These are phyloP conservation scores for Pleochaeta shiraiana DNA, from an alignment of 2,329 filamentous ascomycete species.

Conservation along the genomic window DNA sequence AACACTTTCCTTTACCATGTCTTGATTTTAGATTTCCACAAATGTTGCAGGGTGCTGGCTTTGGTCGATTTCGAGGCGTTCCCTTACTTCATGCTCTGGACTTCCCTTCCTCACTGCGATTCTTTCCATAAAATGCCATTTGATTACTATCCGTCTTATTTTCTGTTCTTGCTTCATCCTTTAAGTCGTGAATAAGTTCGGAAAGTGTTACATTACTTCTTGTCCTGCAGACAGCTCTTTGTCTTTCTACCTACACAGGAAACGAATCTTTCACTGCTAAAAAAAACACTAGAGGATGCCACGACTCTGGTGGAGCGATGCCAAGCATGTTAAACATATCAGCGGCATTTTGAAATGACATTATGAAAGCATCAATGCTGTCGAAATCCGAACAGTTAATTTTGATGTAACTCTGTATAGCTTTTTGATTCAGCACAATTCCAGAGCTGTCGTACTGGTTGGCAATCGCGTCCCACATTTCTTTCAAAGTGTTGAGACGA, in stretches of 20 bases:
- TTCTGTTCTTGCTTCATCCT: not conserved
- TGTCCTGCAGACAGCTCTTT: not conserved
- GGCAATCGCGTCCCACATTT: too few species aligned
- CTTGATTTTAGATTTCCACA: not conserved
- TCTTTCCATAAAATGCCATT: constrained; percentile 1
- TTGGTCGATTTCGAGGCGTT: not conserved
- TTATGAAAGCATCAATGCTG: constrained; percentile 1
- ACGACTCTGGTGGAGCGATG: not conserved
- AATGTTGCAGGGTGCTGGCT: not conserved
- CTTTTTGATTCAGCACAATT: too few species aligned
- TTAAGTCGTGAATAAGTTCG: not conserved
- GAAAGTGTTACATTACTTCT: not conserved
- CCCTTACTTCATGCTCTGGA: not conserved
- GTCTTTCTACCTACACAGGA: not conserved
- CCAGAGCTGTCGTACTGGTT: too few species aligned
- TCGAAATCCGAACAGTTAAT: not conserved
- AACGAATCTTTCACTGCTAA: not conserved
- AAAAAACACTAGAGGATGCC: not conserved
- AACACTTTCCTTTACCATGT: too few species aligned
- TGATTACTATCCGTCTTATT: too few species aligned
- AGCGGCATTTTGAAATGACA: not conserved
- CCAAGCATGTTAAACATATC: not conserved
- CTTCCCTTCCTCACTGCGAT: not conserved
- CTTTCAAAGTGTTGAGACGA: too few species aligned
- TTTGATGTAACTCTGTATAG: not conserved